These are phyloP conservation scores for Gynochthodes officinalis DNA, from an alignment of 257 asterid genomes.

Conservation along the genomic window DNA sequence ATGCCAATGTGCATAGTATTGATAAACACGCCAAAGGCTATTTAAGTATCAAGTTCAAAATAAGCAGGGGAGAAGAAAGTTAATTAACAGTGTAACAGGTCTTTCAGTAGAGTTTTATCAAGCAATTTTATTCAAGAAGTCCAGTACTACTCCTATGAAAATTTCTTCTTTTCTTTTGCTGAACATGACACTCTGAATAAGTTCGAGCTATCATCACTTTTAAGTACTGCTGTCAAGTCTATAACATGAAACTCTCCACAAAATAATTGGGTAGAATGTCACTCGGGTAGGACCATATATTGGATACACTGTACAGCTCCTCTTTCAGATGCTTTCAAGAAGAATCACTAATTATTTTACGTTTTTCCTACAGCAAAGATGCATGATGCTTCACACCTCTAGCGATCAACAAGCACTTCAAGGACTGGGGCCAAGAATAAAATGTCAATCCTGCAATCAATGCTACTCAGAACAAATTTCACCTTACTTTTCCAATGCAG, in stretches of 20 bases:
- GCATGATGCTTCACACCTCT: conserved; percentile 8
- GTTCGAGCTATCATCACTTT: not conserved
- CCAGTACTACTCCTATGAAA: not conserved
- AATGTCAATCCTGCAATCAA: conserved; percentile 38
- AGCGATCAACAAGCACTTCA: not conserved
- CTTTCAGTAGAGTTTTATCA: too few relatives aligned
- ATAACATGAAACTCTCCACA: not conserved
- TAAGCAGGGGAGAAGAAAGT: too few relatives aligned
- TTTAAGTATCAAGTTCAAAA: too few relatives aligned
- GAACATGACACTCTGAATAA: not conserved
- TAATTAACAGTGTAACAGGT: too few relatives aligned
- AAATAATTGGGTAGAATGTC: not conserved
- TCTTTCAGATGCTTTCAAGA: not conserved
- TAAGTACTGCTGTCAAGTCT: not conserved
- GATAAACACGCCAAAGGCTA: too few relatives aligned
- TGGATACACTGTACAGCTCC: not conserved
- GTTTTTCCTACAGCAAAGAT: not conserved
- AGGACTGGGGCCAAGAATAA: conserved; percentile 34
- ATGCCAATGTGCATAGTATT: too few relatives aligned
- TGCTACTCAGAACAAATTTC: conserved; percentile 30
- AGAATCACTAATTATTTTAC: not conserved
- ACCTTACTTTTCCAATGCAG: conserved; percentile 27
- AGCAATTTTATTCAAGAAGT: too few relatives aligned
- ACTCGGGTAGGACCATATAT: not conserved
- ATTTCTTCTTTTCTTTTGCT: not conserved